phyloP scores from a whole-genome alignment of 257 asterid species.

The Solanum chaucha region DNA sequence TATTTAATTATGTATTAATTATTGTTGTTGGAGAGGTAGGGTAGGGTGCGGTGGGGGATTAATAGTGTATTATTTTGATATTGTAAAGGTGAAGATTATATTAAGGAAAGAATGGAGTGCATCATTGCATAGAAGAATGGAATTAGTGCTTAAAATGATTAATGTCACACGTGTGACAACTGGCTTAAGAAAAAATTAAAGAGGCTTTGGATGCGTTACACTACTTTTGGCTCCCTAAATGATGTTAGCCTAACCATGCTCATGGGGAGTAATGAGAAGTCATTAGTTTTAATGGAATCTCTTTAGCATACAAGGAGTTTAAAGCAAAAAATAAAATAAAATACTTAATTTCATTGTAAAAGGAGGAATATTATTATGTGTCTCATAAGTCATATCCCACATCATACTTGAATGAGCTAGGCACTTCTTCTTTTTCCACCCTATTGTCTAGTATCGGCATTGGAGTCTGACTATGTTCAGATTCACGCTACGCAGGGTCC shows the following conservation, averaged over 20 bases:
- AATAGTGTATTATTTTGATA: background rate
- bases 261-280: background rate
- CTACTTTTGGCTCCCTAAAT: conserved; percentile 30
- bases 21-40: background rate
- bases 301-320: background rate
- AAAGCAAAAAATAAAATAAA: background rate
- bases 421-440: no score
- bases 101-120: conserved; percentile 27
- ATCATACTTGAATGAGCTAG: background rate
- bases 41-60: background rate
- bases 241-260: conserved; percentile 34
- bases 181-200: conserved; percentile 31
- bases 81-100: conserved; percentile 2
- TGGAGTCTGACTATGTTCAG: no score
- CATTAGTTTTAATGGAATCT: background rate
- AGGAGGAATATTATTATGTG: background rate
- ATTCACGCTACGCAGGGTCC: no score
- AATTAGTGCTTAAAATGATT: conserved; percentile 61
- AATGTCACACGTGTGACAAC: conserved; percentile 72
- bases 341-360: background rate
- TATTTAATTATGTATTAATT: background rate
- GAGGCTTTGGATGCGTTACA: background rate
- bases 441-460: no score
- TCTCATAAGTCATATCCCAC: background rate
- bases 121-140: conserved; percentile 44